A percentile compares a stretch with the other conserved stretches of the same genome.
These are phyloP conservation scores for Candida piceae DNA, from an alignment of 805 yeast species.

Conservation along the genomic window DNA sequence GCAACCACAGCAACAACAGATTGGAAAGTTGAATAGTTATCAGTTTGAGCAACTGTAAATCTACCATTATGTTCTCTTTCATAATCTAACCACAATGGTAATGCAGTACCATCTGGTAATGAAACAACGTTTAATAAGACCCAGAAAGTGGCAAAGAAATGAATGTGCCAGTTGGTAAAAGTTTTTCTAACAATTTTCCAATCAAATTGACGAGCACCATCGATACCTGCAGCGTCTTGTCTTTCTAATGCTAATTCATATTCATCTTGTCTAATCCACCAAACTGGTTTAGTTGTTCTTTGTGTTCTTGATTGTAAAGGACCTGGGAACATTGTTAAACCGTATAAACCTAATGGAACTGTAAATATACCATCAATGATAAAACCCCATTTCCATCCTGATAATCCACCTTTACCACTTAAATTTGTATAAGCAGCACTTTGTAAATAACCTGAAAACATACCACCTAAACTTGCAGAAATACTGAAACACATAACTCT, in stretches of 20 bases:
- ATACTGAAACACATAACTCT: slow-evolving; percentile 38
- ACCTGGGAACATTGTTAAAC: slow-evolving; percentile 55
- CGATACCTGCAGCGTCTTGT: slow-evolving; percentile 32
- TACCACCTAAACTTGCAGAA: slow-evolving; percentile 35
- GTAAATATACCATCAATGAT: slow-evolving; percentile 58
- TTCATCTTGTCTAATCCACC: slow-evolving; percentile 23
- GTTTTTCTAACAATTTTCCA: slow-evolving; percentile 43
- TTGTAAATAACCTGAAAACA: slow-evolving; percentile 41
- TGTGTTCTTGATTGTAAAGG: slow-evolving; percentile 21
- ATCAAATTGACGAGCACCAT: slow-evolving; percentile 25
- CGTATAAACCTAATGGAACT: slow-evolving; percentile 51
- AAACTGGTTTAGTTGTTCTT: slow-evolving; percentile 19
- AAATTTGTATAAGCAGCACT: slow-evolving; percentile 36
- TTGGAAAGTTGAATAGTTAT: slow-evolving; percentile 38
- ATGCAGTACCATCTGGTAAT: slow-evolving; percentile 35
- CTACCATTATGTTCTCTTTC: slow-evolving; percentile 19
- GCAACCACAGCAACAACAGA: slow-evolving; percentile 37
- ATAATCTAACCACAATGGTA: slow-evolving; percentile 35
- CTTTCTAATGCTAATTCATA: slow-evolving; percentile 37
- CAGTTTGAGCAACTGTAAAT: slow-evolving; percentile 31
- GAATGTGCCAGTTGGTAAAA: slow-evolving; percentile 50
- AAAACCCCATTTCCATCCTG: slow-evolving; percentile 68
- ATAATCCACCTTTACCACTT: slow-evolving; percentile 42
- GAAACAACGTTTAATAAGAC: slow-evolving; percentile 35
- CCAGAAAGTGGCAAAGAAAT: slow-evolving; percentile 49